Percentiles rank a stretch among this genome's conserved stretches.
Conservation (phyloP, 1,284 basidiomycete species). For the Gymnopus androsaceus region DNA sequence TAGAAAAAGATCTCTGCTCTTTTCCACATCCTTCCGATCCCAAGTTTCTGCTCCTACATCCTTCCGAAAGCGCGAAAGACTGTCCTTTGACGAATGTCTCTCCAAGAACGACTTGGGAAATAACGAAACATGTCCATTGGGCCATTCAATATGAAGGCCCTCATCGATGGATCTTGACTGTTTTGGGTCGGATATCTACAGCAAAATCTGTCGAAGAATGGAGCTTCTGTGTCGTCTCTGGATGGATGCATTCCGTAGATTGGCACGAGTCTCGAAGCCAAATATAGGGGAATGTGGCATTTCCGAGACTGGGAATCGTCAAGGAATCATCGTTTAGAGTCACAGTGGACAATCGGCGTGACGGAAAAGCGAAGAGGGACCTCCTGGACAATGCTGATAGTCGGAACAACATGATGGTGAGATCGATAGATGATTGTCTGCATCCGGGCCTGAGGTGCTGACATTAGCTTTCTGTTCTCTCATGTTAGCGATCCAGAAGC, state of each 20-base stretch:
- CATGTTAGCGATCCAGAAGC: too few species aligned
- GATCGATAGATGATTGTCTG: too few species aligned
- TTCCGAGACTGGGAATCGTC: background rate
- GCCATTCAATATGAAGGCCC: slow-evolving; percentile 56
- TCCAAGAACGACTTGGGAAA: slow-evolving; percentile 53
- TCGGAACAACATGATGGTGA: too few species aligned
- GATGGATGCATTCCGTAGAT: slow-evolving; percentile 59
- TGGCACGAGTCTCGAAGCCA: slow-evolving; percentile 30
- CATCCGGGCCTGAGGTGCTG: too few species aligned
- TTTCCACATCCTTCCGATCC: slow-evolving; percentile 12
- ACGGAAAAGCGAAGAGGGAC: background rate
- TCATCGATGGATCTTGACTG: slow-evolving; percentile 35
- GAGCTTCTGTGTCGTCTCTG: slow-evolving; percentile 76
- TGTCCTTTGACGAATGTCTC: slow-evolving; percentile 40
- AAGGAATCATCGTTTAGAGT: background rate
- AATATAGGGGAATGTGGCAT: slow-evolving; percentile 24
- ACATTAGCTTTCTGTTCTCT: too few species aligned
- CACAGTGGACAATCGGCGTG: background rate
- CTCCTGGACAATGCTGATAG: background rate
- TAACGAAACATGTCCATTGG: slow-evolving; percentile 57
- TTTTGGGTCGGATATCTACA: slow-evolving; percentile 41
- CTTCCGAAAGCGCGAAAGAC: slow-evolving; percentile 18
- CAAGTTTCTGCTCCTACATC: slow-evolving; percentile 14
- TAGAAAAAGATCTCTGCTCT: slow-evolving; percentile 13
- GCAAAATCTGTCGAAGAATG: slow-evolving; percentile 71